phyloP scores from a whole-genome alignment of 2,329 filamentous ascomycete genomes.

The Fusarium beomiforme region DNA sequence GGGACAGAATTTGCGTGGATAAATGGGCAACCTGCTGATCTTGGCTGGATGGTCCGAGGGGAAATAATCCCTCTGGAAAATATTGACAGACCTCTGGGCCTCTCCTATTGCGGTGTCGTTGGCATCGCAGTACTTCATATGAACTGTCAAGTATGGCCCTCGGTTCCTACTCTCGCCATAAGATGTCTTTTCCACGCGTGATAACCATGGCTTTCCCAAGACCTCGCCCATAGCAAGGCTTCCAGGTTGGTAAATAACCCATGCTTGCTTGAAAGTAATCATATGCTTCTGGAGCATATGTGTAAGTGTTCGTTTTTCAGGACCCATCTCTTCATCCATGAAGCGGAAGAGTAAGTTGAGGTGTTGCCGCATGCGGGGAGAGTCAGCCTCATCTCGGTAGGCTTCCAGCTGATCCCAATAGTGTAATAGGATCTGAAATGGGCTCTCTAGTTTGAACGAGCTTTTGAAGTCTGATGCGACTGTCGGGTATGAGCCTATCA shows the following conservation, averaged over 20 bases:
- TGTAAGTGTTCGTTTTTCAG: neutral
- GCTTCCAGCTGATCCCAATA: neutral
- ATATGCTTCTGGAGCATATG: neutral
- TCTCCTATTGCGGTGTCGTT: neutral
- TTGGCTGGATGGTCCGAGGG: neutral
- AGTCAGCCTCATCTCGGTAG: neutral
- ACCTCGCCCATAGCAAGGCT: neutral
- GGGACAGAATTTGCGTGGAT: neutral
- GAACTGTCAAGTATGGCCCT: neutral
- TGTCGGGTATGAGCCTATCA: neutral
- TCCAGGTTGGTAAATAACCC: neutral
- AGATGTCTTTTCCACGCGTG: neutral
- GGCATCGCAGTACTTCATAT: neutral
- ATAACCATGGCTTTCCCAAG: neutral
- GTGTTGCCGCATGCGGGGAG: neutral
- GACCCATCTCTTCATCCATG: neutral
- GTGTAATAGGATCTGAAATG: neutral
- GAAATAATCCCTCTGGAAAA: neutral
- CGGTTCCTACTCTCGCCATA: neutral
- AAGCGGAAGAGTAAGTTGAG: neutral
- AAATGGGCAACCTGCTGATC: neutral
- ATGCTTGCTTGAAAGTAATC: neutral
- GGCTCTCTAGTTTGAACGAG: neutral
- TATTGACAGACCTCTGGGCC: neutral
- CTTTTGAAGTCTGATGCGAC: neutral